Evolutionary conservation across 2,329 filamentous ascomycete genomes (phyloP).

Genomic region (Sphaerulina vaccinii): DNA sequence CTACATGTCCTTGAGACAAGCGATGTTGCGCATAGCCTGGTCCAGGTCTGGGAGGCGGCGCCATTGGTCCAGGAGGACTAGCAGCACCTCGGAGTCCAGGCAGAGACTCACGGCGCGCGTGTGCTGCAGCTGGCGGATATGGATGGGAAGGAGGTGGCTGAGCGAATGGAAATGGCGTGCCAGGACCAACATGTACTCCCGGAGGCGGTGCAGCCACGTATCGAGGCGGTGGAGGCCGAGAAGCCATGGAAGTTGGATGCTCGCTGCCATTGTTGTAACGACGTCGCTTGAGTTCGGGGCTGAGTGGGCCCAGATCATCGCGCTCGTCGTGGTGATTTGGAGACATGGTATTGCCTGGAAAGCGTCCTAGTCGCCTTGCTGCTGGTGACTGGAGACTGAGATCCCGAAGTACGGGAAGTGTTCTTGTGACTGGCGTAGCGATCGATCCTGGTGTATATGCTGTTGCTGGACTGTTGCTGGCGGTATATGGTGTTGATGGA

Average conservation of each 20-base stretch:
- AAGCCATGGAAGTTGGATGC: constrained; percentile 41
- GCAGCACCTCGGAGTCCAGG: constrained; percentile 38
- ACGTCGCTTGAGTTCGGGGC: constrained; percentile 62
- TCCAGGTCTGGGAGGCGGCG: constrained; percentile 54
- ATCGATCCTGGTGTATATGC: constrained; percentile 34
- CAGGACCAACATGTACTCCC: constrained; percentile 28
- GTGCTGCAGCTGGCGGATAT: constrained; percentile 38
- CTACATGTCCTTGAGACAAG: constrained; percentile 33
- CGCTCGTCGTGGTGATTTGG: constrained; percentile 37
- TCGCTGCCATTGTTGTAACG: constrained; percentile 51
- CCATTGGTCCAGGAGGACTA: constrained; percentile 45
- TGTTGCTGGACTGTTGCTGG: constrained; percentile 30
- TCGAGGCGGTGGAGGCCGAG: constrained; percentile 37
- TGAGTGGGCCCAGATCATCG: constrained; percentile 47
- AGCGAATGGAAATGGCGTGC: constrained; percentile 43
- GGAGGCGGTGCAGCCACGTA: constrained; percentile 27
- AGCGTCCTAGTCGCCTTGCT: constrained; percentile 26
- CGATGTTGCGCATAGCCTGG: constrained; percentile 38
- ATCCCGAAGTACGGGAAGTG: constrained; percentile 37
- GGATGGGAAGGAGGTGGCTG: constrained; percentile 43
- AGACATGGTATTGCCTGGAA: constrained; percentile 35
- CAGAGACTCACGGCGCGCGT: constrained; percentile 43
- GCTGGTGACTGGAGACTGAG: constrained; percentile 39
- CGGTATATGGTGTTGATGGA: constrained; percentile 56
- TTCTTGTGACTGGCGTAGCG: constrained; percentile 38